Percentiles rank a stretch among this genome's conserved stretches.
These are phyloP conservation scores for Pyrenochaeta sp. DNA, from an alignment of 2,329 filamentous ascomycete species.

Conservation along the genomic window DNA sequence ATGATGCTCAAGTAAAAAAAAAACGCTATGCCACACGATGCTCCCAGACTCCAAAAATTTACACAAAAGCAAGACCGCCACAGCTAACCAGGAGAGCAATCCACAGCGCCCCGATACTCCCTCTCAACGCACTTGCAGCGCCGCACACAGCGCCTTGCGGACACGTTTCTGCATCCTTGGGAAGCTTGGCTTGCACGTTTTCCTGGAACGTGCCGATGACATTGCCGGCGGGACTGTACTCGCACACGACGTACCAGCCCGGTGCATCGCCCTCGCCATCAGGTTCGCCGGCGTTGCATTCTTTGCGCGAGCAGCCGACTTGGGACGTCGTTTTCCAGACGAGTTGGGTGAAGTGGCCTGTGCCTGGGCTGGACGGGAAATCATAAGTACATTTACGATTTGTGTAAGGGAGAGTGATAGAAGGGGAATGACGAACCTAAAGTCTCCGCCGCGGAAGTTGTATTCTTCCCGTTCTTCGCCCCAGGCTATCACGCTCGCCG, in stretches of 20 bases:
- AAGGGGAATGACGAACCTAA: constrained; percentile 50
- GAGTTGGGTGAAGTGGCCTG: constrained; percentile 41
- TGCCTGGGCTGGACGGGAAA: constrained; percentile 61
- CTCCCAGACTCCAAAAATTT: too few species aligned
- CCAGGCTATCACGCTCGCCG: constrained; percentile 71
- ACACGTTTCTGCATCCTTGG: constrained; percentile 6
- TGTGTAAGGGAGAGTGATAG: constrained; percentile 56
- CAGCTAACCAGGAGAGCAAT: not conserved
- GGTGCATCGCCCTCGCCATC: constrained; percentile 25
- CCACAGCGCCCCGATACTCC: not conserved
- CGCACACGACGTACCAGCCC: constrained; percentile 46
- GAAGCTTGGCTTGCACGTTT: constrained; percentile 38
- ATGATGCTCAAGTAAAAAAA: too few species aligned
- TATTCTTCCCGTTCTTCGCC: constrained; percentile 68
- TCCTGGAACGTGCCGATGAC: constrained; percentile 42
- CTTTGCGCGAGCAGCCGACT: constrained; percentile 32
- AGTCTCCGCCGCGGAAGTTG: constrained; percentile 65
- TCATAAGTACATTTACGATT: not conserved
- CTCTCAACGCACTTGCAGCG: not conserved
- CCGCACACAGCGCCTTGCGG: not conserved
- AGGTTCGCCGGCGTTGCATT: constrained; percentile 17
- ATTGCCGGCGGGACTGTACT: constrained; percentile 51
- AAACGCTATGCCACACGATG: too few species aligned
- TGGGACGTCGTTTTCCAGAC: constrained; percentile 34
- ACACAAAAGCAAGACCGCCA: not conserved